Conservation (phyloP, 208 protist species). For the Hexamita inflata region DNA sequence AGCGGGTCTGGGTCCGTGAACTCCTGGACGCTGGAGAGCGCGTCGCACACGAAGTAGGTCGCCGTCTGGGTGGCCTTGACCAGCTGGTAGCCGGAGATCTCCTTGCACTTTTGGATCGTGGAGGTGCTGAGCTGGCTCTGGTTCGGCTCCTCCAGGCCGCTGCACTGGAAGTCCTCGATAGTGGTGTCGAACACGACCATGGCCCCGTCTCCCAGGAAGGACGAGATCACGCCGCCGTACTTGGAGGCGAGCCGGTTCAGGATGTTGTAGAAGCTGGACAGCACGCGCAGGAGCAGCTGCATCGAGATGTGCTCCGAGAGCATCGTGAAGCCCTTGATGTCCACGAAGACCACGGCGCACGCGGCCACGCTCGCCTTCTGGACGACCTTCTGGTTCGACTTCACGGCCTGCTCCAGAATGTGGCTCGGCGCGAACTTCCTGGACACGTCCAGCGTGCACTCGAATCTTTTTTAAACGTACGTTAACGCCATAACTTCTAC, state of each 20-base stretch:
- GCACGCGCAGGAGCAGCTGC: not conserved
- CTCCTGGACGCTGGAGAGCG: not conserved
- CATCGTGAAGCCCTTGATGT: slow-evolving; percentile 14
- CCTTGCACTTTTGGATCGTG: not conserved
- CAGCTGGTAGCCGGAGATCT: not conserved
- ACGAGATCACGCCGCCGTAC: not conserved
- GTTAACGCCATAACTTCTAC: too few species aligned
- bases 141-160: not conserved
- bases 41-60: not conserved
- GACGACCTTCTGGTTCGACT: too few species aligned
- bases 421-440: too few species aligned
- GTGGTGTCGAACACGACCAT: not conserved
- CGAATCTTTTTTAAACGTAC: too few species aligned
- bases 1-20: not conserved
- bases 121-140: not conserved
- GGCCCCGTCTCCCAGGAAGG: slow-evolving; percentile 14
- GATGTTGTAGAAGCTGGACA: not conserved
- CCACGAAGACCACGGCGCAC: not conserved
- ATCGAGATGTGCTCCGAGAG: not conserved
- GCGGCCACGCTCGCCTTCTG: too few species aligned
- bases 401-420: too few species aligned
- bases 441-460: too few species aligned
- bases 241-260: not conserved
- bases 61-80: not conserved
- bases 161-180: not conserved